These are phyloP conservation scores for Phoma sp. DNA, from an alignment of 2,329 filamentous ascomycete genomes.

Conservation along the genomic window DNA sequence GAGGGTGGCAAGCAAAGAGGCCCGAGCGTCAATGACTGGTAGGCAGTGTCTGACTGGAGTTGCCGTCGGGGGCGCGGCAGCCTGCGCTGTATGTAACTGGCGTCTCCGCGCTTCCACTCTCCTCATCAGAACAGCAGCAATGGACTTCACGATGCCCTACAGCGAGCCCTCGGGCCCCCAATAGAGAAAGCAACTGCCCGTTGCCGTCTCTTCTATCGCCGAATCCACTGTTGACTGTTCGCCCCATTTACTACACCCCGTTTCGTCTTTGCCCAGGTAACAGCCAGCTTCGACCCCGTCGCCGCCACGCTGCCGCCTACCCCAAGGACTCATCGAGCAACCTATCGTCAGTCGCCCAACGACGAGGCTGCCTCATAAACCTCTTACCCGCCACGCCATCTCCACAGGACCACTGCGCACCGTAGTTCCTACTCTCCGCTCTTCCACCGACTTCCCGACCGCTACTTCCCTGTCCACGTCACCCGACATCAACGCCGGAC, in stretches of 20 bases:
- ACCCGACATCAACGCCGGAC: constrained; percentile 22
- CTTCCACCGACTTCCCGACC: constrained; percentile 29
- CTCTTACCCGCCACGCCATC: constrained; percentile 9
- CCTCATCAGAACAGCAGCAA: constrained; percentile 40
- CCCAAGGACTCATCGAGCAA: constrained; percentile 28
- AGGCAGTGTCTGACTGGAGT: constrained; percentile 24
- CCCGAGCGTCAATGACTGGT: constrained; percentile 34
- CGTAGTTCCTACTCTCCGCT: constrained; percentile 14
- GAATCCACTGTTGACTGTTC: constrained; percentile 21
- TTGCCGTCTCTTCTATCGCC: constrained; percentile 28
- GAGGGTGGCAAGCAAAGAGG: constrained; percentile 32
- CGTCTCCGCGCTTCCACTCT: constrained; percentile 33
- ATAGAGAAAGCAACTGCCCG: constrained; percentile 30
- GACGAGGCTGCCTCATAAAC: constrained; percentile 25
- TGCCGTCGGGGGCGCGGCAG: constrained; percentile 10
- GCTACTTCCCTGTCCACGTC: constrained; percentile 38
- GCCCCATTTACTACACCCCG: constrained; percentile 17
- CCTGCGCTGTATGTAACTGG: constrained; percentile 28
- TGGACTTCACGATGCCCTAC: constrained; percentile 42
- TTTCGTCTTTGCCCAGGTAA: constrained; percentile 35
- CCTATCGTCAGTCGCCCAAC: constrained; percentile 23
- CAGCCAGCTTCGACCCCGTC: constrained; percentile 34
- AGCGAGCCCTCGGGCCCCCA: constrained; percentile 41
- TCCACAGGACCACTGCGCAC: not conserved
- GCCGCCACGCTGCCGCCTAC: constrained; percentile 38